phyloP scores from a whole-genome alignment of 1,284 basidiomycete genomes.

The Neolentinus lepideus region DNA sequence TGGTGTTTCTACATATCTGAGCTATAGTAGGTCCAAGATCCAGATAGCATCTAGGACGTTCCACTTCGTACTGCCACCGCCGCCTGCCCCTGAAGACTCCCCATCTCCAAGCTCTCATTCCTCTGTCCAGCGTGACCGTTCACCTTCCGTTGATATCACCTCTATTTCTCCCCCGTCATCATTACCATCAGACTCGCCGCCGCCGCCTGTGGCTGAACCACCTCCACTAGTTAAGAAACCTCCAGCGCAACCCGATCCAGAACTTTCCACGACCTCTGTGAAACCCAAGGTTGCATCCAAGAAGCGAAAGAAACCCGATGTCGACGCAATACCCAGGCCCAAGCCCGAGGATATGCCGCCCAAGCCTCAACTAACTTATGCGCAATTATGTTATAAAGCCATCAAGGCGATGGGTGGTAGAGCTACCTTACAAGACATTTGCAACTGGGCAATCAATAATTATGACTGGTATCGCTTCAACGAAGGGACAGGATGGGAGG shows the following conservation, averaged over 20 bases:
- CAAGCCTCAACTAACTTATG: conserved; percentile 72
- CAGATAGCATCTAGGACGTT: conserved; percentile 98
- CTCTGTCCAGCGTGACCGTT: conserved; percentile 52
- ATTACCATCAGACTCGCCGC: conserved; percentile 64
- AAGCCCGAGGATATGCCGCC: conserved; percentile 72
- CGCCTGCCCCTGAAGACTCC: conserved; percentile 64
- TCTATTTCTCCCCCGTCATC: conserved; percentile 79
- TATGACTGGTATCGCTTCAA: conserved; percentile 87
- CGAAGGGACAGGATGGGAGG: conserved; percentile 82
- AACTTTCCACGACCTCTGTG: conserved; percentile 4
- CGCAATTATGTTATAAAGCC: conserved; percentile 72
- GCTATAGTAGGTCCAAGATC: conserved; percentile 77
- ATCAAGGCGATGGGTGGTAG: conserved; percentile 77
- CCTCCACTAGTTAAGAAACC: conserved; percentile 9
- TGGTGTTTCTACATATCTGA: conserved; percentile 8
- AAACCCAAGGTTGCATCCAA: conserved; percentile 45
- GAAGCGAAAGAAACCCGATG: conserved; percentile 67
- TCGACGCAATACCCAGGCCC: conserved; percentile 34
- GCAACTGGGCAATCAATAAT: conserved; percentile 83
- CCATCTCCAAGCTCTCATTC: conserved; percentile 66
- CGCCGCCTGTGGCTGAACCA: conserved; percentile 29
- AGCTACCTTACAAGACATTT: conserved; percentile 88
- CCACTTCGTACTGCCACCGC: conserved; percentile 87
- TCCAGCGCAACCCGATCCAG: conserved; percentile 24
- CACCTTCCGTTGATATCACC: conserved; percentile 67